Conservation (phyloP, 805 yeast species). For the Hanseniaspora taiwanica region DNA sequence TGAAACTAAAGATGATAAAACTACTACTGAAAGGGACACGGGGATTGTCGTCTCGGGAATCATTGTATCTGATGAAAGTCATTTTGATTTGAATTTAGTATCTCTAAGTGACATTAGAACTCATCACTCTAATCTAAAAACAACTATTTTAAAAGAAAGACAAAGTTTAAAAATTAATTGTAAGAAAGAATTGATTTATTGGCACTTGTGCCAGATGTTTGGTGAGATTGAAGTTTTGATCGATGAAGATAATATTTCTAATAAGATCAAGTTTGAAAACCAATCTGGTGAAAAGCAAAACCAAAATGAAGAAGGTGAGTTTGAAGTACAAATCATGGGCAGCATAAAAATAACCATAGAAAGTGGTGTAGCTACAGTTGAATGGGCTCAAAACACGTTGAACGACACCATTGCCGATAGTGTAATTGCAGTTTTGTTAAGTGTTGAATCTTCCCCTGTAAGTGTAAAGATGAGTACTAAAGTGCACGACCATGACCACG, state of each 20-base stretch:
- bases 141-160: constrained; percentile 72
- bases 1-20: constrained; percentile 26
- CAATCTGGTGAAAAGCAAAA: constrained; percentile 26
- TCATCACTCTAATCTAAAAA: constrained; percentile 64
- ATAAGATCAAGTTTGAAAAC: constrained; percentile 6
- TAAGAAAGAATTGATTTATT: constrained; percentile 62
- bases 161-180: constrained; percentile 73
- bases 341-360: constrained; percentile 39
- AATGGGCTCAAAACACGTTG: constrained; percentile 83
- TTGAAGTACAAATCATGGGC: constrained; percentile 49
- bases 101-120: constrained; percentile 82
- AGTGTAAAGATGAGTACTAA: constrained; percentile 77
- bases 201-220: constrained; percentile 94
- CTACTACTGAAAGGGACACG: constrained; percentile 25
- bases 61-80: constrained; percentile 61
- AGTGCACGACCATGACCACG: constrained; percentile 23
- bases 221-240: constrained; percentile 58
- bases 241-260: constrained; percentile 34
- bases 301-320: constrained; percentile 25
- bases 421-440: constrained; percentile 74
- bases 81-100: constrained; percentile 73
- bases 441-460: constrained; percentile 90
- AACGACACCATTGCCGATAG: constrained; percentile 93
- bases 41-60: constrained; percentile 57
- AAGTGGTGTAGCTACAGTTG: constrained; percentile 47